These are phyloP conservation scores for Trichoderma parareesei DNA, from an alignment of 495 filamentous ascomycete genomes.

Conservation along the genomic window DNA sequence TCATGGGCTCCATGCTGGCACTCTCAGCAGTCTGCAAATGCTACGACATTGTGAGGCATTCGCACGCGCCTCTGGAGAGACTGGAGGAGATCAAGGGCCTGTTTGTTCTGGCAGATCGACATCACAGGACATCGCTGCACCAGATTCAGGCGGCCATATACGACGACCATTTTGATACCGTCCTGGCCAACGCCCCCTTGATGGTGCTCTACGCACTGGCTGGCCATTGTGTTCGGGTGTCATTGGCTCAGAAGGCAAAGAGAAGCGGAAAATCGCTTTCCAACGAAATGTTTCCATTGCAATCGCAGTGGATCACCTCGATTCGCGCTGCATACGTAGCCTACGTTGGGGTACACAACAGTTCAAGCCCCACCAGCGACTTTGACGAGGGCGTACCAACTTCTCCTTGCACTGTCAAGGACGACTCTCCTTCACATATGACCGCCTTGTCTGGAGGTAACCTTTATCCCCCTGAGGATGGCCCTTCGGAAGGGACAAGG, in stretches of 20 bases:
- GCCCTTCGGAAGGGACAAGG: neutral
- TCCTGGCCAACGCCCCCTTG: slow-evolving; percentile 37
- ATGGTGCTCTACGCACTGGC: slow-evolving; percentile 39
- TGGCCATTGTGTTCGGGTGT: slow-evolving; percentile 31
- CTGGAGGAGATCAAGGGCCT: slow-evolving; percentile 23
- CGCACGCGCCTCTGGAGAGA: slow-evolving; percentile 16
- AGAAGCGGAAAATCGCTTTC: slow-evolving; percentile 14
- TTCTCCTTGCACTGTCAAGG: neutral
- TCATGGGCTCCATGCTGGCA: slow-evolving; percentile 36
- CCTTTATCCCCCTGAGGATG: neutral
- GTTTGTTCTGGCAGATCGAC: slow-evolving; percentile 23
- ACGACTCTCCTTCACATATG: neutral
- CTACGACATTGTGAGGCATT: slow-evolving; percentile 27
- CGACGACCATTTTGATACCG: slow-evolving; percentile 25
- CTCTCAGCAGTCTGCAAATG: slow-evolving; percentile 34
- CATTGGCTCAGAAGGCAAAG: slow-evolving; percentile 26
- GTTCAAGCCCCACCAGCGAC: neutral
- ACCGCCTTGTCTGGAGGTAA: slow-evolving; percentile 1
- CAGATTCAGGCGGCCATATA: slow-evolving; percentile 25
- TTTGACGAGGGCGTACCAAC: neutral
- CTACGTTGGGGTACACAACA: slow-evolving; percentile 27
- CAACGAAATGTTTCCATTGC: slow-evolving; percentile 23
- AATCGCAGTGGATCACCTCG: slow-evolving; percentile 35
- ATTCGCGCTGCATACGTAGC: slow-evolving; percentile 32
- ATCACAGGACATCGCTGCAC: slow-evolving; percentile 28